Conservation (phyloP, 169 alveolate species). For the Hammondia hammondi region DNA sequence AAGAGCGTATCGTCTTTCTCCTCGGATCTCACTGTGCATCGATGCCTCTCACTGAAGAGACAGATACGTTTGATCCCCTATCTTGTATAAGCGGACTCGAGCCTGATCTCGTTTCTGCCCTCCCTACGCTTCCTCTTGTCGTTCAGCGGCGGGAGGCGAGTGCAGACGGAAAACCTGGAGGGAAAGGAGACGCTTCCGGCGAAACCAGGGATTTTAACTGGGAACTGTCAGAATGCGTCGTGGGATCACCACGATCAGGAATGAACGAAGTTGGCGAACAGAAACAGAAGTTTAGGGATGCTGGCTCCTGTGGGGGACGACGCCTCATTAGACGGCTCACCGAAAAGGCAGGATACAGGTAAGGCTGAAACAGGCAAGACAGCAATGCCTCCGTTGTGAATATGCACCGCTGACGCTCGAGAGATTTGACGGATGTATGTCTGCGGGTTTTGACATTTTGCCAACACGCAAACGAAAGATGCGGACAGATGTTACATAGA, state of each 20-base stretch:
- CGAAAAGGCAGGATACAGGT: constrained; percentile 32
- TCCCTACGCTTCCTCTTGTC: constrained; percentile 1
- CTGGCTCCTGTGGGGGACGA: constrained; percentile 27
- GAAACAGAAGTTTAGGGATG: constrained; percentile 22
- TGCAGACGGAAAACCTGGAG: not conserved
- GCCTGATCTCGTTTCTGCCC: not conserved
- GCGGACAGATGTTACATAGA: no score
- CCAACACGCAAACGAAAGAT: no score
- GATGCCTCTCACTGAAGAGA: not conserved
- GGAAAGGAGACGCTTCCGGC: not conserved
- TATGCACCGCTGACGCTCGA: no score
- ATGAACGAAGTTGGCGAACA: not conserved
- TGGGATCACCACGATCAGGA: not conserved
- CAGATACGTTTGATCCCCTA: not conserved
- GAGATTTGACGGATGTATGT: no score
- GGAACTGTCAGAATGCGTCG: constrained; percentile 16
- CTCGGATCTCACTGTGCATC: constrained; percentile 5
- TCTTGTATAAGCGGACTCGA: not conserved
- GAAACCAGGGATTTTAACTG: not conserved
- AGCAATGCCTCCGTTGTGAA: no score
- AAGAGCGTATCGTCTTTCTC: constrained; percentile 16
- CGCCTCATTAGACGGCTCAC: constrained; percentile 6
- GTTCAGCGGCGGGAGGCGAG: not conserved
- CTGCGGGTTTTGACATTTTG: no score
- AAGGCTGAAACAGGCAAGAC: not conserved